Percentiles rank a stretch among this genome's conserved stretches.
Evolutionary conservation across 1,284 basidiomycete species (phyloP).

Genomic region (Irpex sp.): DNA sequence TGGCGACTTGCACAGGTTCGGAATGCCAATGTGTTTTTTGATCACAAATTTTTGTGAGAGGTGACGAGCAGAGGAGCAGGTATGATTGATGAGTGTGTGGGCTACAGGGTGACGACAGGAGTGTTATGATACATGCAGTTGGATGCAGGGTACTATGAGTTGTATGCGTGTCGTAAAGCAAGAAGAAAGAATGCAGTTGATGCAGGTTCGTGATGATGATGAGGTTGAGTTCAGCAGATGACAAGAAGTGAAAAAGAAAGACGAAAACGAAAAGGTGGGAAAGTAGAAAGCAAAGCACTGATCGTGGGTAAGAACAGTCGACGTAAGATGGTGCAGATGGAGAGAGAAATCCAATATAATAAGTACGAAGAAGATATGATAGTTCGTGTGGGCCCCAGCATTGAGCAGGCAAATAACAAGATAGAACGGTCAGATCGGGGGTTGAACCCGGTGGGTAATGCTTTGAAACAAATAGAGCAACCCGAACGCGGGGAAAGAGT

Average conservation of each 20-base stretch:
- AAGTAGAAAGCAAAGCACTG: slow-evolving; percentile 15
- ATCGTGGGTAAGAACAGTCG: slow-evolving; percentile 13
- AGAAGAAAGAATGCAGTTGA: slow-evolving; percentile 35
- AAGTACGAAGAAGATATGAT: slow-evolving; percentile 22
- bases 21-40: no score
- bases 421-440: slow-evolving; percentile 41
- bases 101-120: background rate
- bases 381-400: background rate
- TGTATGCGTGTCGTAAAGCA: slow-evolving; percentile 3
- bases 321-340: slow-evolving; percentile 5
- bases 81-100: background rate
- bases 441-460: slow-evolving; percentile 61
- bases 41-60: background rate
- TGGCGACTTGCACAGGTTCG: no score
- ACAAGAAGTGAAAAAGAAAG: background rate
- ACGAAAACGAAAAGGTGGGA: slow-evolving; percentile 16
- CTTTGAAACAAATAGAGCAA: slow-evolving; percentile 19
- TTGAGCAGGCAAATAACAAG: background rate
- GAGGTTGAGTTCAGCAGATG: no score
- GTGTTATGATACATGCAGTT: slow-evolving; percentile 13
- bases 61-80: background rate
- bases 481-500: slow-evolving; percentile 14
- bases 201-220: slow-evolving; percentile 22
- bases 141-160: slow-evolving; percentile 13
- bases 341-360: slow-evolving; percentile 21